Conservation (phyloP, 2,329 filamentous ascomycete genomes). For the Tolypocladium cylindrosporum region DNA sequence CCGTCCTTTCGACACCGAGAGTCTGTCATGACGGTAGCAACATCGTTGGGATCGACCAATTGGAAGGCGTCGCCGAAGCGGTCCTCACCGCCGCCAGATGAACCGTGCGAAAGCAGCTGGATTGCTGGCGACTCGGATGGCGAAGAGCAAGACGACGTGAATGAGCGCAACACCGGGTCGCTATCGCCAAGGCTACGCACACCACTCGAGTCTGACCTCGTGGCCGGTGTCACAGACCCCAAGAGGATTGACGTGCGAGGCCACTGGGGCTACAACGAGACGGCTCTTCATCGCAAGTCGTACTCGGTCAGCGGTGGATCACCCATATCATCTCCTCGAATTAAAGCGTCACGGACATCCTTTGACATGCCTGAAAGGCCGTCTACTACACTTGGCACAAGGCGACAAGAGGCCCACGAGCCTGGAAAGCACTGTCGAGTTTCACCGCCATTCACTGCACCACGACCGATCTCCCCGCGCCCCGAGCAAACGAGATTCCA, state of each 20-base stretch:
- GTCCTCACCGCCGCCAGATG: conserved; percentile 7
- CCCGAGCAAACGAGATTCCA: not conserved
- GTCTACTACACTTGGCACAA: not conserved
- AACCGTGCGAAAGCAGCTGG: conserved; percentile 22
- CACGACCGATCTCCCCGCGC: not conserved
- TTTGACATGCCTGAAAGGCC: conserved; percentile 9
- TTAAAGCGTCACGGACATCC: conserved; percentile 8
- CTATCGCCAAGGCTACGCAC: conserved; percentile 22
- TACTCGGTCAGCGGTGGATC: conserved; percentile 11
- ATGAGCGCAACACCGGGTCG: conserved; percentile 4
- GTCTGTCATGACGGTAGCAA: conserved; percentile 25
- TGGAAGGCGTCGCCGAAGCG: conserved; percentile 16
- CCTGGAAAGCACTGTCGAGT: not conserved
- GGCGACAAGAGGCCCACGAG: not conserved
- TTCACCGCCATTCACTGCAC: not conserved
- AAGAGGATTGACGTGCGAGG: not conserved
- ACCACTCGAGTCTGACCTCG: conserved; percentile 10
- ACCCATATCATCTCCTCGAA: not conserved
- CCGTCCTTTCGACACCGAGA: conserved; percentile 22
- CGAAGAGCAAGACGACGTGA: conserved; percentile 12
- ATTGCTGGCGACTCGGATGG: conserved; percentile 26
- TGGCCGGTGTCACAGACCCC: not conserved
- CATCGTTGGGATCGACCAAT: conserved; percentile 22
- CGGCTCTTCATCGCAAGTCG: conserved; percentile 11
- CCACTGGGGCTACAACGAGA: conserved; percentile 1